Base-by-base conservation (phyloP, 108 stramenopile species). In the Poteriospumella lacustris region DNA sequence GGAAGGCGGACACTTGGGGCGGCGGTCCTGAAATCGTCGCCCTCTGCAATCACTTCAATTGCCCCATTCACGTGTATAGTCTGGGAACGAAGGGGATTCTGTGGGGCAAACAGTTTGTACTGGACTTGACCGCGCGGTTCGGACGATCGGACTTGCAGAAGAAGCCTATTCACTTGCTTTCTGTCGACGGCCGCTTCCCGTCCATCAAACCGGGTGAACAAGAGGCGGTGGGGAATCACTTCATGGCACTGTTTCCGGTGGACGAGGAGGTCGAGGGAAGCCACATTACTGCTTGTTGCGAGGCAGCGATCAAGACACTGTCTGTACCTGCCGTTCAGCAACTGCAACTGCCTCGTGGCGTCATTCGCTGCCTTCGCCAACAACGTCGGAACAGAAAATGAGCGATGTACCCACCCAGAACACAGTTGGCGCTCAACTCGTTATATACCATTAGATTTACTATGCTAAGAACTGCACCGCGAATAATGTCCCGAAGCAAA, bases 1-100 rank as follows among this genome's bases (percentile, higher is more conserved):
- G 89, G 64, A 85, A 90, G 82, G 92, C 95, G 43, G 87, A 86
- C 52, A 90, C 90, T 62, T 97, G 96, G 96, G 96, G 96, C 43
- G 96, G 96, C 33, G 96, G 96, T 15, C 94, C 94, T 34, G 96
- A 97, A 79, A 93, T 97, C 77, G 95, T 97, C 39, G 94, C 95
- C 26, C 78, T 97, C 43, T 89, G 89, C 80, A 97, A 97, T 84
- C 84, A 86, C 39, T 83, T 97, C 79, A 78, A 87, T 78, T 83
- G 94, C 58, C 96, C 96, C 1, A 95, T 97, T 75, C 94, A 95
- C 84, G 91, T 97, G 36, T 97, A 92, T 77, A 95, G 93, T 82
- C 79, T 93, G 43, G 58, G 43, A n/a, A 64, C 80, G 38, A 77
- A 33, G 28, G 78, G 73, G 2, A 1, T 1, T 39, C 12, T 42